Base-by-base conservation (phyloP, 169 alveolate species). In the Plasmodium chabaudi region DNA sequence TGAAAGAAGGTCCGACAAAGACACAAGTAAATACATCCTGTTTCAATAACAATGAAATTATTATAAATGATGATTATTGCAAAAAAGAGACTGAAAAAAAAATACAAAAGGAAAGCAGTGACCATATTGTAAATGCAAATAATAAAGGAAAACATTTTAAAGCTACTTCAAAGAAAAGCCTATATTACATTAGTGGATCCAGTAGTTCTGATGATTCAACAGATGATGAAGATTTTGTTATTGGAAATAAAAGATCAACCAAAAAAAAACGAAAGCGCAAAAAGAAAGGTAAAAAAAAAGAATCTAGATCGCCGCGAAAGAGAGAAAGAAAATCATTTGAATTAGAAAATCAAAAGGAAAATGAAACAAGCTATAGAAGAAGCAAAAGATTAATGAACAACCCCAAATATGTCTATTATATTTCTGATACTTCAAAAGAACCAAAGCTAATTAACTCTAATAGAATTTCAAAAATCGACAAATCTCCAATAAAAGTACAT, bases 221-320 rank as follows among this genome's bases (percentile, higher is more conserved):
- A 19, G 75, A 64, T 57, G 88, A 77, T 57, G 44, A 63, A 47
- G 39, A 25, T 13, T 59, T 19, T 21, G 49, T 19, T 49, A 64
- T 3, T 15, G 61, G 47, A 7, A 4, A 17, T 2, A 9, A 5
- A 39, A 67, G 9, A 61, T 15, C 15, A 49, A 21, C 3, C 47
- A 15, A 23, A 67, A 47, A 68, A 82, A 34, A 71, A 60, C 39
- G 25, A 19, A 42, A 57, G 42, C 9, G 49, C 10, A 73, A 57
- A 73, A 21, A 10, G 15, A 15, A 19, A 17, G 57, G 27, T 10
- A 15, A n/a, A 27, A 10, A 46, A 39, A 60, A 19, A 21, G 42
- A 56, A 71, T 34, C 42, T 34, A 34, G 4, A 34, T 34, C 42
- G 5, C 7, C 42, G 0, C 42, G 21, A 9, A 79, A 67, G 71